These are phyloP conservation scores for Sclerotinia nivalis DNA, from an alignment of 2,329 filamentous ascomycete genomes.

Conservation along the genomic window DNA sequence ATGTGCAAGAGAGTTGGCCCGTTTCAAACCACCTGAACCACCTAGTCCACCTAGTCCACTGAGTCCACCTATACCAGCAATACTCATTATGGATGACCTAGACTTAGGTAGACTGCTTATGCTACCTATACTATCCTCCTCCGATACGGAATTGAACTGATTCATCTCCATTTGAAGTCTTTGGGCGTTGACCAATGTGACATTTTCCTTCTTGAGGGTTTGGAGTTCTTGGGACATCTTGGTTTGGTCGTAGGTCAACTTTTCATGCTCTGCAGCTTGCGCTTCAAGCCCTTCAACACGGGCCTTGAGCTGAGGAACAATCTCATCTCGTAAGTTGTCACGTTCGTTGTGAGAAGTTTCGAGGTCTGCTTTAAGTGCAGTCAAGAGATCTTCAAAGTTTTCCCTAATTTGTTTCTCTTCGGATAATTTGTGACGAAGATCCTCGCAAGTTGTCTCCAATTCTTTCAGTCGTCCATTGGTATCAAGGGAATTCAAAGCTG, in stretches of 20 bases:
- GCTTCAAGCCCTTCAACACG: conserved; percentile 76
- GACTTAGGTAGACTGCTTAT: conserved; percentile 30
- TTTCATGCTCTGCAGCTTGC: conserved; percentile 71
- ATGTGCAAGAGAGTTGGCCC: conserved; percentile 66
- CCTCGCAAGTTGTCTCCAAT: conserved; percentile 77
- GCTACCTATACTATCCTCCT: conserved; percentile 49
- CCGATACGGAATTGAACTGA: conserved; percentile 60
- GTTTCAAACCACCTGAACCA: conserved; percentile 50
- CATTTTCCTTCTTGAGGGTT: conserved; percentile 66
- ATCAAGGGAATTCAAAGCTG: conserved; percentile 57
- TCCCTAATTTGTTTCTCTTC: conserved; percentile 87
- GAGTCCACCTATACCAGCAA: conserved; percentile 35
- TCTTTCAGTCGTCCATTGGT: conserved; percentile 67
- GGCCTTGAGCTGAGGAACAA: conserved; percentile 76
- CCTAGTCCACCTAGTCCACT: not conserved
- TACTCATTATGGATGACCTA: conserved; percentile 25
- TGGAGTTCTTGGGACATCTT: conserved; percentile 87
- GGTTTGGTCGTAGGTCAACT: conserved; percentile 74
- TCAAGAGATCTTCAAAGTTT: conserved; percentile 90
- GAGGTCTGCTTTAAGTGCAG: conserved; percentile 79
- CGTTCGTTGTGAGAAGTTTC: conserved; percentile 82
- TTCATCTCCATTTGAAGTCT: conserved; percentile 51
- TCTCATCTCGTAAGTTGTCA: conserved; percentile 86
- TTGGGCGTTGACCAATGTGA: conserved; percentile 49
- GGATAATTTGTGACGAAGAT: conserved; percentile 74